These are phyloP conservation scores for Oryza meyeriana DNA, from an alignment of 176 grass and related monocot genomes.

Conservation along the genomic window DNA sequence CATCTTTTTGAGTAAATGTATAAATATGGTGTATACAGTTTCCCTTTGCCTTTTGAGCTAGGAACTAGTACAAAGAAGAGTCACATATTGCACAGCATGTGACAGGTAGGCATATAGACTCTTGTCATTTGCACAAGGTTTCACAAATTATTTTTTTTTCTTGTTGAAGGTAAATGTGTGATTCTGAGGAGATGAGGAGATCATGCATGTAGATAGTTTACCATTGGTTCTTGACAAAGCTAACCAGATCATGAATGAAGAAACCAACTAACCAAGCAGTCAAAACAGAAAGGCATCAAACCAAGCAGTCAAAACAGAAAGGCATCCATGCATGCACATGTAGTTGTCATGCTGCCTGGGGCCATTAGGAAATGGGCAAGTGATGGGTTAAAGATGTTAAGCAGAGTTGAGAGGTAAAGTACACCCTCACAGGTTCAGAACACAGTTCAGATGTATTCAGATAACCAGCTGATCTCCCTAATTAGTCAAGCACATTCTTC, in stretches of 20 bases:
- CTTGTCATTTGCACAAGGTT: no score
- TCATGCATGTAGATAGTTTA: background rate
- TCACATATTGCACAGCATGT: background rate
- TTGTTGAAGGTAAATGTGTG: background rate
- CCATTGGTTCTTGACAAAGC: slow-evolving; percentile 4
- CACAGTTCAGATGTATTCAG: background rate
- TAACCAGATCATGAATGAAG: slow-evolving; percentile 15
- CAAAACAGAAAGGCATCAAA: background rate
- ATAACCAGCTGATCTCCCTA: background rate
- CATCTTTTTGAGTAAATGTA: background rate
- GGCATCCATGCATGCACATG: background rate
- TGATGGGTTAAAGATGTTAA: slow-evolving; percentile 18
- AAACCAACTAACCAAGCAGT: background rate
- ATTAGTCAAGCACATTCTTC: background rate
- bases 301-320: background rate
- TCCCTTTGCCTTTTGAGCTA: background rate
- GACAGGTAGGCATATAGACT: background rate
- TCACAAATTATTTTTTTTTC: background rate
- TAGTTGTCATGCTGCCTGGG: background rate
- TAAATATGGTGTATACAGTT: background rate
- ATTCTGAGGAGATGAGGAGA: background rate
- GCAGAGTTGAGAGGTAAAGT: background rate
- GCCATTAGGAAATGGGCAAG: slow-evolving; percentile 12
- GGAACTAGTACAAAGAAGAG: background rate
- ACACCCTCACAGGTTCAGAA: background rate